phyloP scores from a whole-genome alignment of 2,329 filamentous ascomycete species.

The Colletotrichum filicis region DNA sequence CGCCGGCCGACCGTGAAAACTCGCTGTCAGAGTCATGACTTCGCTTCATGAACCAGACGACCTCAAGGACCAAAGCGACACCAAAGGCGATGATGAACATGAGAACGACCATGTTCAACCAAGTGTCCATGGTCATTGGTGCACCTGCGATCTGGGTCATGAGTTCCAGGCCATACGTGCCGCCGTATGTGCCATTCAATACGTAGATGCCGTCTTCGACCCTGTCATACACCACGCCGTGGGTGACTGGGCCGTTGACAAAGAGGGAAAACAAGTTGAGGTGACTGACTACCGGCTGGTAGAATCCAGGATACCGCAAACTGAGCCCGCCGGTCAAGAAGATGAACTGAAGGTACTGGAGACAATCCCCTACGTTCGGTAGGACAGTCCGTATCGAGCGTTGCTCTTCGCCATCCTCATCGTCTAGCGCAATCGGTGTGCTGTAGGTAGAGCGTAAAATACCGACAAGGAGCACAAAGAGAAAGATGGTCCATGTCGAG shows the following conservation, averaged over 20 bases:
- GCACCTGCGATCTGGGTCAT: slow-evolving; percentile 77
- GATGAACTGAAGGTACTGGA: slow-evolving; percentile 81
- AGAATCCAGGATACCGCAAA: slow-evolving; percentile 79
- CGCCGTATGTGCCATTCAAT: slow-evolving; percentile 71
- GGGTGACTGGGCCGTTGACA: slow-evolving; percentile 54
- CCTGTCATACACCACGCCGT: slow-evolving; percentile 40
- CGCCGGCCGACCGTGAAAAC: background rate
- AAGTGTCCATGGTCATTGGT: slow-evolving; percentile 69
- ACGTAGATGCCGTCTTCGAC: slow-evolving; percentile 70
- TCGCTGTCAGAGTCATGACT: slow-evolving; percentile 56
- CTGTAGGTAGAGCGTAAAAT: slow-evolving; percentile 14
- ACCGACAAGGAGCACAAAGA: slow-evolving; percentile 36
- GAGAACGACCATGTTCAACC: slow-evolving; percentile 77
- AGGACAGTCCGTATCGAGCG: slow-evolving; percentile 29
- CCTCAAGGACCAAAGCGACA: slow-evolving; percentile 61
- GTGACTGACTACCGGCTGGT: slow-evolving; percentile 75
- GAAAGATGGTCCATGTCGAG: slow-evolving; percentile 33
- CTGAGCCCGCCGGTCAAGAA: slow-evolving; percentile 76
- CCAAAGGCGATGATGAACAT: slow-evolving; percentile 65
- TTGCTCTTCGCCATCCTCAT: slow-evolving; percentile 10
- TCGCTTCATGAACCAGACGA: slow-evolving; percentile 50
- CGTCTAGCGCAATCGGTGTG: slow-evolving; percentile 15
- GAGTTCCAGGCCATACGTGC: slow-evolving; percentile 67
- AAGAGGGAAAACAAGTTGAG: slow-evolving; percentile 76
- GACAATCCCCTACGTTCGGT: slow-evolving; percentile 59